A percentile compares a stretch with the other conserved stretches of the same genome.
These are phyloP conservation scores for Trichoderma afroharzianum DNA, from an alignment of 2,329 filamentous ascomycete genomes.

Conservation along the genomic window DNA sequence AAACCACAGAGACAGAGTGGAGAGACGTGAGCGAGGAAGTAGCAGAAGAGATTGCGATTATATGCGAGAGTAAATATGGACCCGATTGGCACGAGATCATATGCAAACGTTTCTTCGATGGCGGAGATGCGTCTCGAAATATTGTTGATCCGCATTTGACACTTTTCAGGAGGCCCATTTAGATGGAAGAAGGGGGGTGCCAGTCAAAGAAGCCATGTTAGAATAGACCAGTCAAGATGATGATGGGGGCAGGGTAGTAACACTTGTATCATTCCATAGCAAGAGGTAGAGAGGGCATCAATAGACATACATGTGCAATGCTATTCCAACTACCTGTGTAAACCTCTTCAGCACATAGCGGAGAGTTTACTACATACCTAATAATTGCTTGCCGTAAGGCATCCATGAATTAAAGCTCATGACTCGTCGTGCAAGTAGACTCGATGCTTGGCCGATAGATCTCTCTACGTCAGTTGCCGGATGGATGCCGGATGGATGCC, in stretches of 20 bases:
- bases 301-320: not conserved
- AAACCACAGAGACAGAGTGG: not conserved
- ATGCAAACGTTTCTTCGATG: not conserved
- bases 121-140: not conserved
- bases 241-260: too few relatives aligned
- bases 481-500: not conserved
- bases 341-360: not conserved
- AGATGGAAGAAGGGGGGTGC: too few relatives aligned
- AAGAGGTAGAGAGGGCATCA: not conserved
- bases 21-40: slow-evolving; percentile 13
- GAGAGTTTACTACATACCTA: not conserved
- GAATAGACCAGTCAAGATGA: too few relatives aligned
- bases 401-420: not conserved
- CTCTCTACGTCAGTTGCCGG: not conserved
- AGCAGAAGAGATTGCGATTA: not conserved
- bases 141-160: too few relatives aligned
- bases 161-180: too few relatives aligned
- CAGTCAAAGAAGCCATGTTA: too few relatives aligned
- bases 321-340: not conserved
- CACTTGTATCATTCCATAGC: not conserved
- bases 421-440: not conserved
- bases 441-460: not conserved
- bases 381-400: not conserved
- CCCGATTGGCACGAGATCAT: not conserved
- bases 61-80: not conserved